Evolutionary conservation across 805 yeast genomes (phyloP), one percentile per base, ranked within the genome.

Genomic region (Maudiozyma bulderi): DNA sequence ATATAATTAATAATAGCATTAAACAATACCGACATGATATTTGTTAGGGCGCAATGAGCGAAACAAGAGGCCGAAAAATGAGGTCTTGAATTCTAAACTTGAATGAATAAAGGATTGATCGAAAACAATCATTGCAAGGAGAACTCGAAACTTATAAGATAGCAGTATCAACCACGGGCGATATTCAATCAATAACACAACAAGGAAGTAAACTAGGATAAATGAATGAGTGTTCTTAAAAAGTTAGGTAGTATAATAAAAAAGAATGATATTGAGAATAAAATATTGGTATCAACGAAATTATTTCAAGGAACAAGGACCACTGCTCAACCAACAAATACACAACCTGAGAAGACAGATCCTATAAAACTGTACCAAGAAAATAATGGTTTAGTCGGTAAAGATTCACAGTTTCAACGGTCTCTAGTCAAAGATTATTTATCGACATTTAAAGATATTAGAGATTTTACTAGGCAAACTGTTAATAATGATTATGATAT

Each of bases 331-430:
- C n/a, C n/a, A 34, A n/a, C 37, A 10, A 34, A 3, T 11, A n/a
- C 2, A 34, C 37, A 10, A 11, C 37, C 37, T n/a, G n/a, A 34
- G 37, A 11, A 11, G 11, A 34, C 9, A 38, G 15, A 38, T 38
- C n/a, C 15, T 38, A 13, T 14, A 2, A 38, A 38, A 15, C 40
- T 34, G 11, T 40, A 38, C 14, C 33, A 50, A 45, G 49, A 56
- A 1, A 51, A 59, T 43, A 42, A 52, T 10, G 38, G 45, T 13
- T 42, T 53, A 8, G 59, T 67, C 2, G 70, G 70, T 3, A 57
- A 52, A 29, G 67, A 64, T 5, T 67, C 71, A 2, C 47, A 49
- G 13, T 63, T 56, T 45, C 64, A 67, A 35, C 56, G 61, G 40
- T 58, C 54, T 20, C 47, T 45, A 1, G 62, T 62, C 5, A 61